A percentile compares a stretch with the other conserved stretches of the same genome.
These are phyloP conservation scores for Yamadazyma scolyti DNA, from an alignment of 805 yeast genomes.

Conservation along the genomic window DNA sequence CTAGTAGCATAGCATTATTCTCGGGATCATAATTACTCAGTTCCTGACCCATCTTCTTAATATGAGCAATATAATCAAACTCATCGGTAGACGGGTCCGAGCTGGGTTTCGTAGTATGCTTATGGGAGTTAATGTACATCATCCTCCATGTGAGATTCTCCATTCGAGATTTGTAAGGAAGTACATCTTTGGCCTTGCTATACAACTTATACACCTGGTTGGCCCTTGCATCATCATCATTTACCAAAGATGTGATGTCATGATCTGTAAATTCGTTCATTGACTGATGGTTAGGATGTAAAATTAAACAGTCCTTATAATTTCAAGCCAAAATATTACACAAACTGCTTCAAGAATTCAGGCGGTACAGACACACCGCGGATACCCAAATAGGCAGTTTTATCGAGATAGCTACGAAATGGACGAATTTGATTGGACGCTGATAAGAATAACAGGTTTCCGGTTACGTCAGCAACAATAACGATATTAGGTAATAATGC, in stretches of 20 bases:
- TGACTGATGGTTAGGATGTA: too few species aligned
- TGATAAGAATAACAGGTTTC: too few species aligned
- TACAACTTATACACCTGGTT: slow-evolving; percentile 74
- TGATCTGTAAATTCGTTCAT: slow-evolving; percentile 3
- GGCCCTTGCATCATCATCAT: slow-evolving; percentile 9
- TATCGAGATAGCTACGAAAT: too few species aligned
- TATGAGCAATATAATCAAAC: slow-evolving; percentile 64
- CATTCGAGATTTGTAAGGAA: slow-evolving; percentile 75
- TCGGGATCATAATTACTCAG: slow-evolving; percentile 15
- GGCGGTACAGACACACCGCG: too few species aligned
- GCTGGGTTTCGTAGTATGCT: slow-evolving; percentile 2
- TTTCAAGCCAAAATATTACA: too few species aligned
- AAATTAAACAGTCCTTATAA: too few species aligned
- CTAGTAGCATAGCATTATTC: too few species aligned
- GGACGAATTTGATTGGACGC: too few species aligned
- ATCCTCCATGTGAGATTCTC: slow-evolving; percentile 86
- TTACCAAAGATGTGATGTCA: slow-evolving; percentile 2
- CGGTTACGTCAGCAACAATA: too few species aligned
- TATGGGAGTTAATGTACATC: slow-evolving; percentile 51
- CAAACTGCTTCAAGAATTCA: too few species aligned
- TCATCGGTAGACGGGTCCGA: slow-evolving; percentile 49
- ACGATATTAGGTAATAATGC: too few species aligned
- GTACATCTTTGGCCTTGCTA: slow-evolving; percentile 64
- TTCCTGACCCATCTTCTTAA: slow-evolving; percentile 50
- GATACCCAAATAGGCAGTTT: too few species aligned